Evolutionary conservation across 768 basidiomycete species (phyloP).

Genomic region (Leucocoprinus birnbaumii): DNA sequence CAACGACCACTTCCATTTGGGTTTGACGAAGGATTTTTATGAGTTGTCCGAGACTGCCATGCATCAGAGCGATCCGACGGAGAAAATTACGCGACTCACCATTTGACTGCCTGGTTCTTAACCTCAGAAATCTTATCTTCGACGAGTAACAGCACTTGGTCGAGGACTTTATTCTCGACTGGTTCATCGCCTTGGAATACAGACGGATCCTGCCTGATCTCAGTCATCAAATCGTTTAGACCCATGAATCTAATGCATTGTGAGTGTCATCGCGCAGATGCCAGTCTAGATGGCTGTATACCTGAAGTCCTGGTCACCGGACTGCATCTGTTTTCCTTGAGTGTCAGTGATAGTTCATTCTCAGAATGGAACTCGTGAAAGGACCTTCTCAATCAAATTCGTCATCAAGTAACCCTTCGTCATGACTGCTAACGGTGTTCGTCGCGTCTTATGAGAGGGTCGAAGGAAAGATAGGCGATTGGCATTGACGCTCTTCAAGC

Average conservation of each 20-base stretch:
- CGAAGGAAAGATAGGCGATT: conserved; percentile 1
- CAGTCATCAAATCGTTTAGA: conserved; percentile 88
- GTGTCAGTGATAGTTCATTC: not conserved
- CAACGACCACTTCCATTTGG: conserved; percentile 84
- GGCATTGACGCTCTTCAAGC: not conserved
- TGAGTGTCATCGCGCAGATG: conserved; percentile 15
- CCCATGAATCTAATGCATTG: conserved; percentile 82
- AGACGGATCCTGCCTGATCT: conserved; percentile 75
- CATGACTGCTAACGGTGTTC: conserved; percentile 36
- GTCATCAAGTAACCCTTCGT: conserved; percentile 86
- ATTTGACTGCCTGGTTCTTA: conserved; percentile 96
- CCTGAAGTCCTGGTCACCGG: conserved; percentile 90
- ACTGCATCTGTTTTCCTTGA: conserved; percentile 65
- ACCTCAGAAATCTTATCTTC: conserved; percentile 98
- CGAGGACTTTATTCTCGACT: conserved; percentile 81
- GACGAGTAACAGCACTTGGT: conserved; percentile 80
- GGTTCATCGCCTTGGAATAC: conserved; percentile 83
- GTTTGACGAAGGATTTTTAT: conserved; percentile 84
- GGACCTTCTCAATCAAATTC: conserved; percentile 78
- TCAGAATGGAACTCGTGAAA: not conserved
- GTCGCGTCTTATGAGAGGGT: conserved; percentile 5
- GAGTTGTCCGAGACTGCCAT: conserved; percentile 75
- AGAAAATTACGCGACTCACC: conserved; percentile 44
- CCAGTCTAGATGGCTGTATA: conserved; percentile 26
- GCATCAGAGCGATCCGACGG: conserved; percentile 6